A percentile compares a stretch with the other conserved stretches of the same genome.
Conservation (phyloP, 805 yeast species). For the Saturnispora sanitii region DNA sequence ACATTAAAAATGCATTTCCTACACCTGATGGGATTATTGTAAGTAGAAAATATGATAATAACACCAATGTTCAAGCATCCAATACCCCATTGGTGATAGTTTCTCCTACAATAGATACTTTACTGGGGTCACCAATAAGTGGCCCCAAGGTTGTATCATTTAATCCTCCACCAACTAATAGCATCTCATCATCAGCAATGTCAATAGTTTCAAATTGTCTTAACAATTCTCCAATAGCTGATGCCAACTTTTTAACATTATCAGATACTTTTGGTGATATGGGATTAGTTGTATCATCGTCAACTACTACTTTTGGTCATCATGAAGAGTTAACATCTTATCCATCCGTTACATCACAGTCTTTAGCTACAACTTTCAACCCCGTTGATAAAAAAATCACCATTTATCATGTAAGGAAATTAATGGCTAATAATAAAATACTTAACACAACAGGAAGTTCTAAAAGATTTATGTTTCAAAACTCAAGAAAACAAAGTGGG, state of each 20-base stretch:
- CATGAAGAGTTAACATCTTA: conserved; percentile 48
- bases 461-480: conserved; percentile 9
- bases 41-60: conserved; percentile 19
- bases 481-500: conserved; percentile 18
- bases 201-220: conserved; percentile 5
- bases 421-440: conserved; percentile 8
- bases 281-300: conserved; percentile 61
- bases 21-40: conserved; percentile 57
- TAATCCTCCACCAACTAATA: neutral
- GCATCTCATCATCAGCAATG: neutral
- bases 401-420: conserved; percentile 45
- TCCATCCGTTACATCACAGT: conserved; percentile 33
- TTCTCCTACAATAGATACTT: neutral
- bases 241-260: conserved; percentile 47
- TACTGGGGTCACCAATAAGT: conserved; percentile 1
- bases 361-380: conserved; percentile 50
- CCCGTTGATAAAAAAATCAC: conserved; percentile 34
- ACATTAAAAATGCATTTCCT: conserved; percentile 48
- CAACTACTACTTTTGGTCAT: conserved; percentile 53
- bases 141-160: neutral
- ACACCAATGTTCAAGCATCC: conserved; percentile 6
- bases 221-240: conserved; percentile 9
- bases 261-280: conserved; percentile 68
- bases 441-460: conserved; percentile 12
- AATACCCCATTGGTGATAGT: neutral